Evolutionary conservation across 306 rosid genomes (phyloP).

Genomic region (Pachyrhizus erosus): DNA sequence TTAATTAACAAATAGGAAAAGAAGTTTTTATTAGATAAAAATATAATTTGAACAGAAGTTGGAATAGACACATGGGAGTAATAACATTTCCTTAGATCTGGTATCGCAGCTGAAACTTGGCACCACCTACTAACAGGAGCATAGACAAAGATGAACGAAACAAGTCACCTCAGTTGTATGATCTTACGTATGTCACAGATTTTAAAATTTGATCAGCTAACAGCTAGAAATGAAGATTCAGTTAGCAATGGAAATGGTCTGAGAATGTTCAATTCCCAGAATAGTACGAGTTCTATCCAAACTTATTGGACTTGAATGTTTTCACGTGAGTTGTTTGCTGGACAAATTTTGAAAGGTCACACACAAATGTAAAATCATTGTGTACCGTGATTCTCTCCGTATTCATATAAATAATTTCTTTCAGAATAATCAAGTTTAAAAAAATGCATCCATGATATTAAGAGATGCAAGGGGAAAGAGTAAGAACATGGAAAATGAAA

Average conservation of each 20-base stretch:
- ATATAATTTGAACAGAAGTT: neutral
- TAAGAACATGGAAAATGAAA: neutral
- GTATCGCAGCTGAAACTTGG: neutral
- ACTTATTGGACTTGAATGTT: neutral
- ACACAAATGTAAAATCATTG: no score
- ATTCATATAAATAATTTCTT: neutral
- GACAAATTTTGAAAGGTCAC: neutral
- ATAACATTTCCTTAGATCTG: neutral
- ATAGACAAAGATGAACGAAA: neutral
- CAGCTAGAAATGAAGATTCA: neutral
- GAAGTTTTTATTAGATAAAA: neutral
- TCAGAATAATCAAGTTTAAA: neutral
- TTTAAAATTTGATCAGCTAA: neutral
- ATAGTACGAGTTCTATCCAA: neutral
- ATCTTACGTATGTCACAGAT: neutral
- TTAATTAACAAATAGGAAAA: neutral
- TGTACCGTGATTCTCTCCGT: neutral
- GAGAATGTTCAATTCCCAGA: neutral
- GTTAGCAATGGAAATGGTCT: neutral
- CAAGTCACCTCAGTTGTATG: neutral
- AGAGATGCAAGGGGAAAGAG: neutral
- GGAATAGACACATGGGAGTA: neutral
- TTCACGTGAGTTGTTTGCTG: neutral
- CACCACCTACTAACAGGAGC: neutral
- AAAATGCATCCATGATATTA: neutral